phyloP scores from a whole-genome alignment of 148 eudicot species.

The Rheum nobile region DNA sequence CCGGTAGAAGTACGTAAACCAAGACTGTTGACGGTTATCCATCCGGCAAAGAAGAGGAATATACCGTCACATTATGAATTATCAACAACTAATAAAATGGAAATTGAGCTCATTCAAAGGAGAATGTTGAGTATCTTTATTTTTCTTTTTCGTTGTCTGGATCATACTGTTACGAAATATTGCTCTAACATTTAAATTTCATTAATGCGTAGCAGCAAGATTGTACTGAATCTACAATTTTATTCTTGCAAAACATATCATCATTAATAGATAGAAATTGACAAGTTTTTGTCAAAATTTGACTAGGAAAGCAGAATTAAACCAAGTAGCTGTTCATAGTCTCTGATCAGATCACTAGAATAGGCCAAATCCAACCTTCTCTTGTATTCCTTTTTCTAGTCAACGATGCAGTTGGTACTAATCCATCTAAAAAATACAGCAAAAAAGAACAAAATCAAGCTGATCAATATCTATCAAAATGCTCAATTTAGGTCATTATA shows the following conservation, averaged over 20 bases:
- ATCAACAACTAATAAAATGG: background rate
- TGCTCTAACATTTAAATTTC: too few relatives aligned
- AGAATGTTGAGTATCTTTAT: background rate
- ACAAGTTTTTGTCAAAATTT: too few relatives aligned
- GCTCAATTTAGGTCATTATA: background rate
- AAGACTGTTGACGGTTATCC: conserved; percentile 54
- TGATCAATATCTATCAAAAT: background rate
- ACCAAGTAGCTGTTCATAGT: too few relatives aligned
- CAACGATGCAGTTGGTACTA: too few relatives aligned
- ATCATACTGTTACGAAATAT: too few relatives aligned
- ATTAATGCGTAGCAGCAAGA: too few relatives aligned
- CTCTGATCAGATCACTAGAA: background rate
- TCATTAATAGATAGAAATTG: too few relatives aligned
- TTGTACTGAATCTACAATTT: background rate
- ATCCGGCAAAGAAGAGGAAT: conserved; percentile 64
- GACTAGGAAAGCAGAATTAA: too few relatives aligned
- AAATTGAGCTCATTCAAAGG: background rate
- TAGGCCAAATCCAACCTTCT: background rate
- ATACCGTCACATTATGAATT: conserved; percentile 26
- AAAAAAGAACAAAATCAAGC: too few relatives aligned
- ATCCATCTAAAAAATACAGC: too few relatives aligned
- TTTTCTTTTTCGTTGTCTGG: too few relatives aligned
- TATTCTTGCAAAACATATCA: background rate
- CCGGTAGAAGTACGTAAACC: conserved; percentile 60
- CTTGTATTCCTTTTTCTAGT: background rate